Evolutionary conservation across 2,329 filamentous ascomycete species (phyloP), one percentile per base, ranked within the genome.

Genomic region (Aspergillus niger): DNA sequence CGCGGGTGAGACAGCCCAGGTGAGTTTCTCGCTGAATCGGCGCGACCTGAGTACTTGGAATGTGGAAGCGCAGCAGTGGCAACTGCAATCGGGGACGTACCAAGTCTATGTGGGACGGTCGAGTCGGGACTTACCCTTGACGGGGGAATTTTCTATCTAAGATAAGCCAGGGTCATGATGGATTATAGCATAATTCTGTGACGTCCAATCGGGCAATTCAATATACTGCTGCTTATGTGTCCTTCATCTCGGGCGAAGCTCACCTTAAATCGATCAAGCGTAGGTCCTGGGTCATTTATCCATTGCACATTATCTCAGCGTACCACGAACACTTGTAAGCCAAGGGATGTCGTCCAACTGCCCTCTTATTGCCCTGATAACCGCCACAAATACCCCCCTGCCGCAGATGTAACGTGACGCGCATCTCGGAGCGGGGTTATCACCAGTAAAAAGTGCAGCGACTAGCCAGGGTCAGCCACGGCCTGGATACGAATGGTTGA

Each of bases 1-100:
- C 7, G 62, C 73, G 1, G 81, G 82, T 0, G 70, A 79, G 70
- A 77, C 70, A 8, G 68, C 64, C 26, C 74, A 64, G 0, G 77
- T 82, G 8, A 63, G 62, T 1, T 85, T 85, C 56, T 68, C 73
- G 28, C 70, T 86, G 30, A 77, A 51, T 7, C 62, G 72, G 8
- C 62, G 72, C 0, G 72, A 74, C 39, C 38, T 74, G 48, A 74
- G 72, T 57, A 63, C 55, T 11, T 74, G 72, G 72, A 72, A 72
- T 63, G 62, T 66, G 1, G 49, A 50, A 28, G 64, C 66, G 6
- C 71, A 74, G 59, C 43, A 69, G 26, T 72, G 69, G 70, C 53
- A 54, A 49, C 52, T 64, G 30, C 65, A 47, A 26, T 20, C 58
- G 11, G 64, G 65, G 3, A 44, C 55, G 11, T 69, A 67, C 24